phyloP scores from a whole-genome alignment of 78 protist species.

The Polysphondylium violaceum region DNA sequence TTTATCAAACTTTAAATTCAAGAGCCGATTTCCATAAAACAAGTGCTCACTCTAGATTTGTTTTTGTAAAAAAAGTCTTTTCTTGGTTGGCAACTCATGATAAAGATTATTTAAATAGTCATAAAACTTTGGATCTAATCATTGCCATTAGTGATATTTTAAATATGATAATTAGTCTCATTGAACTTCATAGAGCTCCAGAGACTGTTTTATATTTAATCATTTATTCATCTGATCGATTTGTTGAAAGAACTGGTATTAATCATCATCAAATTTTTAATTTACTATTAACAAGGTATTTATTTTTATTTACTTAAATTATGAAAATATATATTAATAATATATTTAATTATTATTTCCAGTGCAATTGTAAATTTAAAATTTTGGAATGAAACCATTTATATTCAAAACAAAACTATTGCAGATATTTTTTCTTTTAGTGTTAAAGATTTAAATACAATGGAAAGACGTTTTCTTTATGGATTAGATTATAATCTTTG shows the following conservation, averaged over 20 bases:
- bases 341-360: background rate
- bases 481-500: constrained; percentile 73
- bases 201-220: constrained; percentile 23
- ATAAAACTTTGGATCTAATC: constrained; percentile 55
- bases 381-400: constrained; percentile 66
- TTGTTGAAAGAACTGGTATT: constrained; percentile 65
- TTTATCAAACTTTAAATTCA: constrained; percentile 48
- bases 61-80: constrained; percentile 58
- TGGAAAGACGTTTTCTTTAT: constrained; percentile 74
- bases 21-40: constrained; percentile 60
- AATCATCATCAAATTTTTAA: constrained; percentile 77
- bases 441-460: constrained; percentile 72
- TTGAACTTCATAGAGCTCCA: constrained; percentile 71
- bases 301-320: background rate
- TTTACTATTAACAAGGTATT: constrained; percentile 58
- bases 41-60: constrained; percentile 16
- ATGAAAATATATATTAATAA: background rate
- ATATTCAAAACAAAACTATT: constrained; percentile 79
- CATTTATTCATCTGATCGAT: constrained; percentile 42
- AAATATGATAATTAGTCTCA: constrained; percentile 60
- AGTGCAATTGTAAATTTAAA: constrained; percentile 69
- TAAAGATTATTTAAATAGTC: constrained; percentile 32
- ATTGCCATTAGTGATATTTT: constrained; percentile 52
- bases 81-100: constrained; percentile 62
- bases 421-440: constrained; percentile 72